Conservation (phyloP, 352 stramenopile species). For the Phytophthora hibernalis region DNA sequence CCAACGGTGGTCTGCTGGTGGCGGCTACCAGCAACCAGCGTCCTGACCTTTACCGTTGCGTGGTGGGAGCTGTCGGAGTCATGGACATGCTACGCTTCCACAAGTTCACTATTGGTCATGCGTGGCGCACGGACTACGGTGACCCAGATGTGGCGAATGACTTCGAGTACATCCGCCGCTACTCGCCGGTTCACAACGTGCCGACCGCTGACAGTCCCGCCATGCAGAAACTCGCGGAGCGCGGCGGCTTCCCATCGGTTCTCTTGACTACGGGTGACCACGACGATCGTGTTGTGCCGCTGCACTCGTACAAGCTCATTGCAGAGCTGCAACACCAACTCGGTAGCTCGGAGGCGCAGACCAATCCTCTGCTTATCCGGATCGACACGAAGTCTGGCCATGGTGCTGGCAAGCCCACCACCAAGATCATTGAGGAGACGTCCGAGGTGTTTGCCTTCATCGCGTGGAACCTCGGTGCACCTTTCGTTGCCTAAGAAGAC, state of each 20-base stretch:
- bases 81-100: conserved; percentile 97
- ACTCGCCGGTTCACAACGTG: conserved; percentile 93
- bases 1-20: conserved; percentile 95
- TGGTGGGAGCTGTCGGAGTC: conserved; percentile 93
- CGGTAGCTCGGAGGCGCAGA: conserved; percentile 61
- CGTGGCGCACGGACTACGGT: conserved; percentile 90
- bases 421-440: conserved; percentile 89
- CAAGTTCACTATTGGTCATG: conserved; percentile 94
- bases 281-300: conserved; percentile 90
- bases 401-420: conserved; percentile 88
- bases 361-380: conserved; percentile 88
- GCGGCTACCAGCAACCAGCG: conserved; percentile 91
- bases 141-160: conserved; percentile 80
- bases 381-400: conserved; percentile 92
- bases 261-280: conserved; percentile 91
- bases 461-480: conserved; percentile 65
- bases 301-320: conserved; percentile 93
- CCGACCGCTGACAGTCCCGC: conserved; percentile 52
- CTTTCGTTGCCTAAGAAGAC: conserved; percentile 50
- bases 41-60: conserved; percentile 93
- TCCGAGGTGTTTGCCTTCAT: conserved; percentile 90
- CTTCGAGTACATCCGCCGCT: conserved; percentile 86
- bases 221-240: conserved; percentile 57
- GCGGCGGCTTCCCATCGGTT: conserved; percentile 79
- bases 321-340: conserved; percentile 87